Evolutionary conservation across 805 yeast species (phyloP).

Genomic region (Hanseniaspora taiwanica): DNA sequence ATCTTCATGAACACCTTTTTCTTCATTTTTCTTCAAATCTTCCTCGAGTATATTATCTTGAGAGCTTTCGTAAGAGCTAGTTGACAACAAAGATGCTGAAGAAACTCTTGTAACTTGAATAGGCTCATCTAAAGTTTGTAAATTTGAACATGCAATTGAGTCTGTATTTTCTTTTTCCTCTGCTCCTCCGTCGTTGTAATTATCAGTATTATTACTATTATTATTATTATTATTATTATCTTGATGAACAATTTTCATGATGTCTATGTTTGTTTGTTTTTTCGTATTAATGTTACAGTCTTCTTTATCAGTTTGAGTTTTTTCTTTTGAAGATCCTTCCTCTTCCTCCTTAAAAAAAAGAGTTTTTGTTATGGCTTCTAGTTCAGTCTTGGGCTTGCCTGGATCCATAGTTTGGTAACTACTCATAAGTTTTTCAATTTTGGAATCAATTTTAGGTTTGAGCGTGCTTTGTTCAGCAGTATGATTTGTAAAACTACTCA

Average conservation of each 20-base stretch:
- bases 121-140: conserved; percentile 26
- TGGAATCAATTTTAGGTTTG: too few species aligned
- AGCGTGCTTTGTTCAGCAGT: too few species aligned
- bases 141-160: too few species aligned
- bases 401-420: conserved; percentile 66
- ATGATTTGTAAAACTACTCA: too few species aligned
- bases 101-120: conserved; percentile 30
- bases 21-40: conserved; percentile 1
- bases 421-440: neutral
- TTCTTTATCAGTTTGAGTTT: too few species aligned
- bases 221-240: too few species aligned
- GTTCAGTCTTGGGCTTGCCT: conserved; percentile 68
- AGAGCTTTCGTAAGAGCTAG: conserved; percentile 12
- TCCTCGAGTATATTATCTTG: conserved; percentile 5
- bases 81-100: conserved; percentile 21
- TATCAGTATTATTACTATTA: too few species aligned
- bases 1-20: neutral
- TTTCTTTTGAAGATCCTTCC: conserved; percentile 33
- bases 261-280: neutral
- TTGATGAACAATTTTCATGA: too few species aligned
- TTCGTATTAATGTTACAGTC: too few species aligned
- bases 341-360: conserved; percentile 73
- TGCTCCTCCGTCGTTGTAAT: too few species aligned
- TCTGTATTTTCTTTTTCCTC: too few species aligned
- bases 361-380: conserved; percentile 75